A percentile compares a stretch with the other conserved stretches of the same genome.
These are phyloP conservation scores for Spinellus fusiger DNA, from an alignment of 192 early-diverging fungal species.

Conservation along the genomic window DNA sequence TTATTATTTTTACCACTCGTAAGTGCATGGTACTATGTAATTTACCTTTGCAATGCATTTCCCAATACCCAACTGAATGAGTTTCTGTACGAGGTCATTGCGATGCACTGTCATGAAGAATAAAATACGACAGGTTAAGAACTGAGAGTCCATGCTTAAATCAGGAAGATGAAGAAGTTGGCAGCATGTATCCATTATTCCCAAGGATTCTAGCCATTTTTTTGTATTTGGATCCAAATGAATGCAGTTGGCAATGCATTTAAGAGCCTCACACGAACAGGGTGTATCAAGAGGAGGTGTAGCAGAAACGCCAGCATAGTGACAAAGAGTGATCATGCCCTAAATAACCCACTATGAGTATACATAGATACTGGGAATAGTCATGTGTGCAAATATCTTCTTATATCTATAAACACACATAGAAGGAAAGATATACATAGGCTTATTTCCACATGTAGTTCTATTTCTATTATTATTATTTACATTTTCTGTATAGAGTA, in stretches of 20 bases:
- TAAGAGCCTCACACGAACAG: constrained; percentile 48
- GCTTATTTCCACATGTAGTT: not conserved
- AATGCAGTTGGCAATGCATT: constrained; percentile 63
- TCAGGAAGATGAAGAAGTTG: constrained; percentile 28
- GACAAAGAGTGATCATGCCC: constrained; percentile 32
- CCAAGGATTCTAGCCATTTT: constrained; percentile 35
- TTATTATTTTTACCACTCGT: too few relatives aligned
- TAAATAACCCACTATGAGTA: constrained; percentile 4
- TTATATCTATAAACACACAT: not conserved
- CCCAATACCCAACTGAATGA: constrained; percentile 38
- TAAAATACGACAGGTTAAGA: constrained; percentile 58
- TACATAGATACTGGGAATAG: too few relatives aligned
- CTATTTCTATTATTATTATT: not conserved
- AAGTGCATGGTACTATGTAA: too few relatives aligned
- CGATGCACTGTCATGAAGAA: constrained; percentile 60
- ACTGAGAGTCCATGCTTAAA: constrained; percentile 47
- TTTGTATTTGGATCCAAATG: constrained; percentile 45
- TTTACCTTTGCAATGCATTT: constrained; percentile 34
- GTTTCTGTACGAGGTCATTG: constrained; percentile 25
- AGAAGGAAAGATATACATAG: not conserved
- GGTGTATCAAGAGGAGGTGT: constrained; percentile 28
- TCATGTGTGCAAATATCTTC: too few relatives aligned
- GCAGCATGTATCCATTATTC: constrained; percentile 34
- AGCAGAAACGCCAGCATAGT: constrained; percentile 22
- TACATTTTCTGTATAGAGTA: constrained; percentile 52